Conservation (phyloP, 2,329 filamentous ascomycete genomes). For the Pezicula carpinea region DNA sequence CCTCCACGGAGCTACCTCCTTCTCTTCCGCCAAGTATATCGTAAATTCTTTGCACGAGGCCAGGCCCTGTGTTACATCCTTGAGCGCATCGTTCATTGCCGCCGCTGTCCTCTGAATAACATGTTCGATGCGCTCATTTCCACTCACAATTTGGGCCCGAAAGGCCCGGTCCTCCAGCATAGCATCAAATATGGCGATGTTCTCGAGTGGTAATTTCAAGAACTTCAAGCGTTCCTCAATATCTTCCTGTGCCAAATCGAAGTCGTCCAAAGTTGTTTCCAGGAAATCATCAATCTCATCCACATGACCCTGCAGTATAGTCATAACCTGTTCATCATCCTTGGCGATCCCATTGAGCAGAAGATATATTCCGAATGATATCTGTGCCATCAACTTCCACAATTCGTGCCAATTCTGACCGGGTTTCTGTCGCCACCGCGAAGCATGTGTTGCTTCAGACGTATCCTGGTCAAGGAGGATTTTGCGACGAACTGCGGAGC, state of each 20-base stretch:
- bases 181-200: conserved; percentile 75
- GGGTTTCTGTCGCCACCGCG: conserved; percentile 70
- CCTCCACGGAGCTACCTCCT: conserved; percentile 53
- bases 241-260: conserved; percentile 72
- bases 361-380: conserved; percentile 89
- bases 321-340: conserved; percentile 81
- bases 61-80: conserved; percentile 75
- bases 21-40: conserved; percentile 66
- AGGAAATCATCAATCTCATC: conserved; percentile 92
- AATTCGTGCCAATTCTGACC: conserved; percentile 81
- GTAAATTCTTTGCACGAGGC: conserved; percentile 73
- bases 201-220: conserved; percentile 77
- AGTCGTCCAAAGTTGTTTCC: conserved; percentile 79
- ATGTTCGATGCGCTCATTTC: conserved; percentile 88
- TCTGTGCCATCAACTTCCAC: conserved; percentile 85
- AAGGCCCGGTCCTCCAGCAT: conserved; percentile 85
- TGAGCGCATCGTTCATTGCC: conserved; percentile 70
- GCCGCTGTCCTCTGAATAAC: conserved; percentile 75
- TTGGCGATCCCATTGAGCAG: conserved; percentile 82
- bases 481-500: conserved; percentile 59
- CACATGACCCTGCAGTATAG: conserved; percentile 85
- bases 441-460: conserved; percentile 66
- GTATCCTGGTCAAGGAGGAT: conserved; percentile 63
- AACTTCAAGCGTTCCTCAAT: conserved; percentile 75
- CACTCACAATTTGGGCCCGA: conserved; percentile 73